A percentile compares a stretch with the other conserved stretches of the same genome.
Conservation (phyloP, 1,284 basidiomycete genomes). For the Microstroma glucosiphilum region DNA sequence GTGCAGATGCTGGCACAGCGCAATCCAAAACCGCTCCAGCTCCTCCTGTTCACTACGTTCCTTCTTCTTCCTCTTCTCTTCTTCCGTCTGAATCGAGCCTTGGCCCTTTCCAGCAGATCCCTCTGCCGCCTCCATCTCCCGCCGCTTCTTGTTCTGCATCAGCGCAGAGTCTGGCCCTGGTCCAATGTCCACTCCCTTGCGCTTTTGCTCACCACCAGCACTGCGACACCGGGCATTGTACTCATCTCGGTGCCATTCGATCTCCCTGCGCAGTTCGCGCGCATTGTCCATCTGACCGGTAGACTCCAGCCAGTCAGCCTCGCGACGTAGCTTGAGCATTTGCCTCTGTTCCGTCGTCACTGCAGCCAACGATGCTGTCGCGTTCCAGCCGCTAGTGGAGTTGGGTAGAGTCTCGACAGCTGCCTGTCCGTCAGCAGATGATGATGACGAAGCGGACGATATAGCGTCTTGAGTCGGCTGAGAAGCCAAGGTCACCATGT, state of each 20-base stretch:
- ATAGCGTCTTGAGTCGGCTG: background rate
- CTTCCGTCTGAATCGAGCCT: slow-evolving; percentile 1
- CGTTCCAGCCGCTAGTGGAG: slow-evolving; percentile 1
- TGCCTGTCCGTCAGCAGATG: background rate
- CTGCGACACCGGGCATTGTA: slow-evolving; percentile 4
- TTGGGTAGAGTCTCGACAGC: background rate
- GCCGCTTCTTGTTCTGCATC: background rate
- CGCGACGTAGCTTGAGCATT: slow-evolving; percentile 13
- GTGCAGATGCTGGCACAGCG: slow-evolving; percentile 39
- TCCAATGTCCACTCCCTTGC: too few relatives aligned
- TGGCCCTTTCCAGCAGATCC: slow-evolving; percentile 12
- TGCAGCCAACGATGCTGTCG: background rate
- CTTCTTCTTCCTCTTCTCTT: slow-evolving; percentile 3
- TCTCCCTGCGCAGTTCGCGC: slow-evolving; percentile 17
- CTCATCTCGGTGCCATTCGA: slow-evolving; percentile 17
- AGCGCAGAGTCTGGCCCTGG: background rate
- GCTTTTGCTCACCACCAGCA: background rate
- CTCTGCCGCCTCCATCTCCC: slow-evolving; percentile 9
- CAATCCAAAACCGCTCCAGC: slow-evolving; percentile 45
- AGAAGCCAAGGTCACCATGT: slow-evolving; percentile 19
- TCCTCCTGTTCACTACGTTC: slow-evolving; percentile 17
- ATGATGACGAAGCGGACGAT: background rate
- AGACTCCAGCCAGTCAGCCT: slow-evolving; percentile 16
- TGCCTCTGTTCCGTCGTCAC: background rate
- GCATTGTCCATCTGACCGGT: slow-evolving; percentile 7